phyloP scores from a whole-genome alignment of 176 grass and related monocot species.

The Eremochloa ophiuroides region DNA sequence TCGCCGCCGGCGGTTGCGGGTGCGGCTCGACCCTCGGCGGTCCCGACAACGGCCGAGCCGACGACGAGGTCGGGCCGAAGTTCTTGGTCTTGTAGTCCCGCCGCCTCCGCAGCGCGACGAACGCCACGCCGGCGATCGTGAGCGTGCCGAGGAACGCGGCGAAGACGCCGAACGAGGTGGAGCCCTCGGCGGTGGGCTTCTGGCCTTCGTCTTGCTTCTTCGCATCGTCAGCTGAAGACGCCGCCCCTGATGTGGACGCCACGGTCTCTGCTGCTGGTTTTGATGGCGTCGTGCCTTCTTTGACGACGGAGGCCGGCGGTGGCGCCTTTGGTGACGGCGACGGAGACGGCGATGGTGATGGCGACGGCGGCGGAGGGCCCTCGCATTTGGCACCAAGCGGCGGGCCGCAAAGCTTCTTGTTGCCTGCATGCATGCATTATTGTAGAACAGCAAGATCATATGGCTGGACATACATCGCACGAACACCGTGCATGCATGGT shows the following conservation, averaged over 20 bases:
- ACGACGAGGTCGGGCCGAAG: slow-evolving; percentile 6
- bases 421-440: slow-evolving; percentile 30
- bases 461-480: neutral
- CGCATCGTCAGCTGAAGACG: neutral
- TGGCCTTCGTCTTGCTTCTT: neutral
- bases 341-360: neutral
- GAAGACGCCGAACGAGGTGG: neutral
- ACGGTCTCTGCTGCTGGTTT: neutral
- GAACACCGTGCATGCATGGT: neutral
- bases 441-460: neutral
- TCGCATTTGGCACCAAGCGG: slow-evolving; percentile 47
- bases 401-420: slow-evolving; percentile 67
- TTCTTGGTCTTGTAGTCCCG: slow-evolving; percentile 17
- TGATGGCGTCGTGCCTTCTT: neutral
- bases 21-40: neutral
- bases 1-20: neutral
- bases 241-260: neutral
- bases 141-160: slow-evolving; percentile 36
- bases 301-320: neutral
- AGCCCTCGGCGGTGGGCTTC: neutral
- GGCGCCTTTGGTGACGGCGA: neutral
- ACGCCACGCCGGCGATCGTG: slow-evolving; percentile 18
- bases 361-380: neutral
- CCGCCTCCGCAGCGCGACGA: slow-evolving; percentile 31
- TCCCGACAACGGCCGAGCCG: neutral